Evolutionary conservation across 352 stramenopile species (phyloP), one percentile per base, ranked within the genome.

Genomic region (Globisporangium recalcitrans): DNA sequence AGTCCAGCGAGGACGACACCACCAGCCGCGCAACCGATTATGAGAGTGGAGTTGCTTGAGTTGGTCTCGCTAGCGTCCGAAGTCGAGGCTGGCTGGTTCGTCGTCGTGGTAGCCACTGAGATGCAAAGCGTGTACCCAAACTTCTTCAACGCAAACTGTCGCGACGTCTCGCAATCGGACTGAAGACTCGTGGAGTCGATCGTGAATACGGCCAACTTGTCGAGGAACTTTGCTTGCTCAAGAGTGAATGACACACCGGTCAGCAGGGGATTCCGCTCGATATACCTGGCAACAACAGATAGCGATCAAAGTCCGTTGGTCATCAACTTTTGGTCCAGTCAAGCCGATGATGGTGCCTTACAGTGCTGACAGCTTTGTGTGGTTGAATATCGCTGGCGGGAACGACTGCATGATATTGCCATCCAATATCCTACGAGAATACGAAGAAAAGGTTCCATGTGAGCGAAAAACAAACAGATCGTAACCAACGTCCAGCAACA

Each of bases 201-300:
- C 31, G 6, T 5, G 31, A 63, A 57, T 3, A 1, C 29, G 7
- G 14, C 9, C 2, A 57, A 14, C 7, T 38, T 46, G 27, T 51
- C 42, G 31, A 60, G 38, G 11, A 65, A 60, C 22, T 40, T 52
- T 7, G n/a, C 60, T 60, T 65, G 60, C 11, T 44, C 19, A 3
- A 34, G 34, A 5, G 60, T 60, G 49, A 65, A 60, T 21, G 60
- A 36, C 8, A 65, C 36, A 16, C 58, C 40, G 4, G 0, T 1
- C 21, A 65, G 32, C 49, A 27, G 10, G 0, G 22, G 2, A 16
- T 60, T 65, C 3, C 36, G 3, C 10, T 11, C 2, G 19, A 52
- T 52, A 13, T 29, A 52, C 13, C 46, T 52, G 10, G 6, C 42
- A 49, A 13, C 42, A 3, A 14, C n/a, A n/a, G 10, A 26, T 26